A percentile compares a stretch with the other conserved stretches of the same genome.
Conservation (phyloP, 768 basidiomycete species). For the Auricularia sp. region DNA sequence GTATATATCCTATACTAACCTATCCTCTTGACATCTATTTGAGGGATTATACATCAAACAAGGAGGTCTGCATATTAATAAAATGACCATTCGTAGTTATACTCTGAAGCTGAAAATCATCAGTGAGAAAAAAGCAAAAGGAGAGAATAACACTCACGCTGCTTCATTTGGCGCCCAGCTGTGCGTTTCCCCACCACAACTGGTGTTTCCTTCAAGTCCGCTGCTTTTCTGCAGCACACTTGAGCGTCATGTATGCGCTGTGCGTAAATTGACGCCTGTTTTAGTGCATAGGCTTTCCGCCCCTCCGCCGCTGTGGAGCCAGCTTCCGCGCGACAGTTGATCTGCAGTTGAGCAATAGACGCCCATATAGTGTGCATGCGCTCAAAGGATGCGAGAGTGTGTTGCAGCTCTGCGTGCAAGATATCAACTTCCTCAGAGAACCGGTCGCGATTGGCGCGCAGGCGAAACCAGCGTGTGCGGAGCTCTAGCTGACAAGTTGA, state of each 20-base stretch:
- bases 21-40: too few relatives aligned
- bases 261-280: constrained; percentile 7
- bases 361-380: constrained; percentile 1
- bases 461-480: constrained; percentile 12
- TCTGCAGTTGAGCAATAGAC: neutral
- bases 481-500: constrained; percentile 20
- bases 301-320: neutral
- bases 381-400: neutral
- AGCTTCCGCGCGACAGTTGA: too few relatives aligned
- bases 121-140: too few relatives aligned
- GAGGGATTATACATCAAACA: too few relatives aligned
- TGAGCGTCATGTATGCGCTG: neutral
- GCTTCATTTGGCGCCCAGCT: too few relatives aligned
- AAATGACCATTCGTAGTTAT: too few relatives aligned
- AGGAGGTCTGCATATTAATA: too few relatives aligned
- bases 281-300: constrained; percentile 2
- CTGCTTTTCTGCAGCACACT: neutral
- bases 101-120: too few relatives aligned
- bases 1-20: too few relatives aligned
- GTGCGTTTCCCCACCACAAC: neutral
- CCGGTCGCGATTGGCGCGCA: constrained; percentile 4
- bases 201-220: neutral
- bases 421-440: constrained; percentile 14
- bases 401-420: constrained; percentile 9
- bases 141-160: too few relatives aligned